phyloP scores from a whole-genome alignment of 257 asterid genomes.

The Datura wrightii region DNA sequence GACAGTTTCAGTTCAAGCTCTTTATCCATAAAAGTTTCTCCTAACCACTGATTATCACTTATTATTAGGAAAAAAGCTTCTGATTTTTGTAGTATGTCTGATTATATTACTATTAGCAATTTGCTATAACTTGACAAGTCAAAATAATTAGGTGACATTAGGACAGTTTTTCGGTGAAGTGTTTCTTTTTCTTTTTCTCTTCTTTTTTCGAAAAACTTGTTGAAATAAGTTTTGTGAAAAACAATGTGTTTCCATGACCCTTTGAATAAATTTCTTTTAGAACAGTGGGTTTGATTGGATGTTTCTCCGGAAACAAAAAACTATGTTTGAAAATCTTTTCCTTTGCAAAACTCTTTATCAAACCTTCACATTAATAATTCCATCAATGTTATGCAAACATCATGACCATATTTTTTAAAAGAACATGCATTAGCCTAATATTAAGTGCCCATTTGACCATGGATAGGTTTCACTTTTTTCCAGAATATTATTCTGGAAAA shows the following conservation, averaged over 20 bases:
- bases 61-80: not conserved
- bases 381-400: not conserved
- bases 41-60: not conserved
- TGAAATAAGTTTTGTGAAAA: not conserved
- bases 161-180: not conserved
- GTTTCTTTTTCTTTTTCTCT: not conserved
- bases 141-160: not conserved
- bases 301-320: not conserved
- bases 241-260: not conserved
- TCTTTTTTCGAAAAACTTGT: not conserved
- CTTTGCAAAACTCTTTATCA: not conserved
- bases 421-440: not conserved
- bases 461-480: not conserved
- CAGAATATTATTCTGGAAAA: not conserved
- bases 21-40: not conserved
- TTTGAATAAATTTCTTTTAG: not conserved
- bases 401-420: not conserved
- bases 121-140: not conserved
- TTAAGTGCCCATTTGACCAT: not conserved
- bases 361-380: slow-evolving; percentile 1
- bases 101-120: not conserved
- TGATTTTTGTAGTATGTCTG: not conserved
- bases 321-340: not conserved
- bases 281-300: slow-evolving; percentile 4
- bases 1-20: not conserved